Evolutionary conservation across 108 stramenopile species (phyloP), one percentile per base, ranked within the genome.

Genomic region (Mayamaea pseudoterrestris): DNA sequence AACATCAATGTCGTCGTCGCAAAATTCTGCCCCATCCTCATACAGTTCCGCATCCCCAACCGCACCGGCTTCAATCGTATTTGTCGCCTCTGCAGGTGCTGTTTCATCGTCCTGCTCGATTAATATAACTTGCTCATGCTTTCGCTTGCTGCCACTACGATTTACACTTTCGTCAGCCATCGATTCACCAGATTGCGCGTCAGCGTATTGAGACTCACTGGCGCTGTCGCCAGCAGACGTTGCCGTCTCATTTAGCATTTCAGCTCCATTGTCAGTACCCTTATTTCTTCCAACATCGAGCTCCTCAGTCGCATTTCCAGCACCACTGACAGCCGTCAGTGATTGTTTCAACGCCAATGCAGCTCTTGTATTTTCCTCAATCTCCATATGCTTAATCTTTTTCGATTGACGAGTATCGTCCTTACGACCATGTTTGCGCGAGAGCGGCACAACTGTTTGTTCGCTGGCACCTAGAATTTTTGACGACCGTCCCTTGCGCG

Each of bases 331-430:
- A 2, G 23, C 21, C 25, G 22, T 18, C 47, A 76, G 49, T 20
- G 63, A 58, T 50, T 54, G 53, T 58, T 81, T 84, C 61, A 83
- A 60, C 29, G 62, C 67, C 49, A 64, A 49, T 0, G 83, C 79
- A 21, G 79, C 78, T 43, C 73, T 57, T 20, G 71, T 30, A 65
- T 86, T 82, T 24, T 80, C 79, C 26, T 66, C 61, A 5, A 41
- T 58, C 36, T 39, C 37, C 54, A 61, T 79, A 27, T 55, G 66
- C 5, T 52, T 50, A 27, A 48, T 27, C 37, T 83, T 83, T 5
- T 71, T 48, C 47, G 69, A 61, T 34, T 65, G 53, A 6, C 69
- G 52, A 22, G 57, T 47, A 23, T 68, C 63, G 52, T 75, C 69
- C 40, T 65, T 78, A 17, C 52, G 68, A 17, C 39, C 24, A 53